These are phyloP conservation scores for Imleria badia DNA, from an alignment of 768 basidiomycete species.

Conservation along the genomic window DNA sequence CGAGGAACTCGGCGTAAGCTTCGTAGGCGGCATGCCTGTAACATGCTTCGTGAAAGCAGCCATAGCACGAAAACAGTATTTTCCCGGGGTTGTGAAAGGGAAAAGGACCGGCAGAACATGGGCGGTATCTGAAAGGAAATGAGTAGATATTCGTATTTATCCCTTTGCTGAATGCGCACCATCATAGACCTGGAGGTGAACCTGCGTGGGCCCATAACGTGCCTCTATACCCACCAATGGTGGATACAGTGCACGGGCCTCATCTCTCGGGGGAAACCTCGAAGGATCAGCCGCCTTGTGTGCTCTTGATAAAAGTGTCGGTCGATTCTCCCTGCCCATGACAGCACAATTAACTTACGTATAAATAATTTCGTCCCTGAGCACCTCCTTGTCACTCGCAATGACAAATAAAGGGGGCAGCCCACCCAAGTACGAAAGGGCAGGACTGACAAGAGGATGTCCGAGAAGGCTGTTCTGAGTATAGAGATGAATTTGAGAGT, in stretches of 20 bases:
- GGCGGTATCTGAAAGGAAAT: conserved; percentile 51
- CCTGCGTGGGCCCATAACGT: conserved; percentile 62
- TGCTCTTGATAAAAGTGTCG: conserved; percentile 49
- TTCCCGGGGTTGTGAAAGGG: conserved; percentile 73
- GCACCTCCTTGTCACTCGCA: conserved; percentile 86
- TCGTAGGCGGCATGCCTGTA: conserved; percentile 44
- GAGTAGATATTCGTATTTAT: conserved; percentile 15
- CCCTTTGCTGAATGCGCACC: conserved; percentile 41
- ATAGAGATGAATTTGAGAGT: conserved; percentile 84
- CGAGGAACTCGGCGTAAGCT: conserved; percentile 10
- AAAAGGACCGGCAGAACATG: conserved; percentile 76
- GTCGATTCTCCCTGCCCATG: background rate
- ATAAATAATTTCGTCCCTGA: conserved; percentile 91
- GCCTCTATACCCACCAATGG: conserved; percentile 53
- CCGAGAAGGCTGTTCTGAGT: conserved; percentile 71
- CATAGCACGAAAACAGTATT: conserved; percentile 78
- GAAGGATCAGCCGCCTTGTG: conserved; percentile 90
- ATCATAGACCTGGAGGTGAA: conserved; percentile 93
- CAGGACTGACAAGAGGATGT: conserved; percentile 85
- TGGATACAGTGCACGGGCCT: conserved; percentile 54
- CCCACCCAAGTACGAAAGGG: conserved; percentile 82
- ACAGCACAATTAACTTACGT: conserved; percentile 45
- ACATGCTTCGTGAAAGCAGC: conserved; percentile 69
- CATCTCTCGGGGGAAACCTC: conserved; percentile 52
- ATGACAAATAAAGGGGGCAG: conserved; percentile 84